Evolutionary conservation across 495 filamentous ascomycete genomes (phyloP).

Genomic region (Podospora sp.): DNA sequence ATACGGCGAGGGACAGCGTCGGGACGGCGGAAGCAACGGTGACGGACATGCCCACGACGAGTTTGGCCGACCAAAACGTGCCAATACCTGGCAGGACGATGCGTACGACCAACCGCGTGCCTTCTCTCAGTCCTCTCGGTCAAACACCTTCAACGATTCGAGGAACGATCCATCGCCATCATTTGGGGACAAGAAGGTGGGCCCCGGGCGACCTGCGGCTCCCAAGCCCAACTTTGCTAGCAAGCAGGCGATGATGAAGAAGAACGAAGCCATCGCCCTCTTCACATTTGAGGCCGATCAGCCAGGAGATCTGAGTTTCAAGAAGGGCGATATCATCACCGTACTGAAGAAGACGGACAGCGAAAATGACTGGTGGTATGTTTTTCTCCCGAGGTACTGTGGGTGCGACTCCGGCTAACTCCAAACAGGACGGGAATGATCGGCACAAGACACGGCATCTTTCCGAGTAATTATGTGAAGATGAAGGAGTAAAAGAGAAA

Average conservation of each 20-base stretch:
- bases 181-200: conserved; percentile 43
- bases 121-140: conserved; percentile 55
- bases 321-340: conserved; percentile 97
- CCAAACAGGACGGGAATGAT: conserved; percentile 57
- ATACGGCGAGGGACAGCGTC: conserved; percentile 70
- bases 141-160: conserved; percentile 42
- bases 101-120: conserved; percentile 66
- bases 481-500: conserved; percentile 42
- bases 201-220: conserved; percentile 71
- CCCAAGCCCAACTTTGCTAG: conserved; percentile 81
- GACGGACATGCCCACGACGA: conserved; percentile 57
- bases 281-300: conserved; percentile 95
- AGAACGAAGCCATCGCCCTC: conserved; percentile 85
- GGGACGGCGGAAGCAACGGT: conserved; percentile 37
- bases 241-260: conserved; percentile 66
- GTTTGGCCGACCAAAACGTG: conserved; percentile 59
- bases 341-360: conserved; percentile 95
- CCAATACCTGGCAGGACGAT: conserved; percentile 88
- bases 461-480: conserved; percentile 61
- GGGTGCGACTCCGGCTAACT: not conserved
- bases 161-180: conserved; percentile 17
- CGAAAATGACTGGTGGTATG: conserved; percentile 86
- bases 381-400: conserved; percentile 25
- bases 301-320: conserved; percentile 88
- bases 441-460: conserved; percentile 55